phyloP scores from a whole-genome alignment of 352 stramenopile genomes.

The Globisporangium spinosum region DNA sequence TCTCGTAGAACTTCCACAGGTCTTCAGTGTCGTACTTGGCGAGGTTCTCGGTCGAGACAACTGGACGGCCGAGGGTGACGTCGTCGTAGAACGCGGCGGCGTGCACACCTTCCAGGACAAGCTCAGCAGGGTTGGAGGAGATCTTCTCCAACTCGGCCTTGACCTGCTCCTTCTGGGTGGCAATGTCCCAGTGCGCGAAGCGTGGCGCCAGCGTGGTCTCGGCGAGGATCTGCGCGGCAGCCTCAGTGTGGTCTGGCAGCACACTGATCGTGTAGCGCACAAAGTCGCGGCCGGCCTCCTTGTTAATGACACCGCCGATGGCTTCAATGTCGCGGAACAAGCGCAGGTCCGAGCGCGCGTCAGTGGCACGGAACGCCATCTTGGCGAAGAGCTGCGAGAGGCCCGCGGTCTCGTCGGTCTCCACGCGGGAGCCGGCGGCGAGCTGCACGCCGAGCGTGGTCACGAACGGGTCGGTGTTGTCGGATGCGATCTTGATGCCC shows the following conservation, averaged over 20 bases:
- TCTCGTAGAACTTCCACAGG: conserved; percentile 55
- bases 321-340: conserved; percentile 82
- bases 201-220: conserved; percentile 76
- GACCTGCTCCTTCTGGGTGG: conserved; percentile 67
- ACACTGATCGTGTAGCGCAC: conserved; percentile 79
- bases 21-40: conserved; percentile 38
- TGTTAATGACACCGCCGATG: conserved; percentile 63
- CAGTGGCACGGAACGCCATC: conserved; percentile 80
- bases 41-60: conserved; percentile 55
- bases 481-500: conserved; percentile 60
- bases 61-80: conserved; percentile 53
- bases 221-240: conserved; percentile 66
- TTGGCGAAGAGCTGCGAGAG: conserved; percentile 78
- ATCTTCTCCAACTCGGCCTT: conserved; percentile 49
- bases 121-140: conserved; percentile 32
- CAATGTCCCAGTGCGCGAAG: conserved; percentile 78
- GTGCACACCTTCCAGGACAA: conserved; percentile 60
- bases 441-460: conserved; percentile 67
- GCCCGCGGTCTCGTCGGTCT: conserved; percentile 68
- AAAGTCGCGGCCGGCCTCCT: conserved; percentile 62
- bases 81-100: conserved; percentile 83
- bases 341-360: conserved; percentile 69
- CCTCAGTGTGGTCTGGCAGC: conserved; percentile 60
- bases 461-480: conserved; percentile 42
- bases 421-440: conserved; percentile 50